Evolutionary conservation across 2,329 filamentous ascomycete genomes (phyloP).

Genomic region (Cordyceps cicadae): DNA sequence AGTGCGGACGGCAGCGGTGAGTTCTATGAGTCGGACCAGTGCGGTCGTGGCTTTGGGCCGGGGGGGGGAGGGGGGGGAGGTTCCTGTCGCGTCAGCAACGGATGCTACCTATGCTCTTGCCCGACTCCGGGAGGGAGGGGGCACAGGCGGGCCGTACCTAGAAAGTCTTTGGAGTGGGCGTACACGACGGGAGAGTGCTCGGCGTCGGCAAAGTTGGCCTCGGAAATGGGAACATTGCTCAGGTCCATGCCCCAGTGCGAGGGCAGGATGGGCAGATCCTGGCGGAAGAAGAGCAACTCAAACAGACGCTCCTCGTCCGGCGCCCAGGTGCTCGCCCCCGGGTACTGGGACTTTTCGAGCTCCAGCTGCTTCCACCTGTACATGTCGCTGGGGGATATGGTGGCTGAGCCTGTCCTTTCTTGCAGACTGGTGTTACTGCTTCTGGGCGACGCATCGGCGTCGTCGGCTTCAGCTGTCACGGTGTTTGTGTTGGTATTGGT

Average conservation of each 20-base stretch:
- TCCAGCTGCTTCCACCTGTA: conserved; percentile 31
- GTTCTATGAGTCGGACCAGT: conserved; percentile 31
- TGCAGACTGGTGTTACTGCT: not conserved
- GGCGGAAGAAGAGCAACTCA: conserved; percentile 33
- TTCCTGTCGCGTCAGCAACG: conserved; percentile 3
- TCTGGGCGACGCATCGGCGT: not conserved
- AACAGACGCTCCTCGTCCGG: conserved; percentile 39
- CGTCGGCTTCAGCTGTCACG: not conserved
- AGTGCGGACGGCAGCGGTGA: conserved; percentile 28
- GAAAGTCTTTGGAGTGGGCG: conserved; percentile 28
- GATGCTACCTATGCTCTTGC: not conserved
- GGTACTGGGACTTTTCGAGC: conserved; percentile 33
- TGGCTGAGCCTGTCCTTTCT: not conserved
- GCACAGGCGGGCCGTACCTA: conserved; percentile 20
- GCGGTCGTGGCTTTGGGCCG: conserved; percentile 29
- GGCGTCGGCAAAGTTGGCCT: conserved; percentile 27
- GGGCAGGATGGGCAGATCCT: conserved; percentile 33
- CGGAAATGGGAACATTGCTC: conserved; percentile 31
- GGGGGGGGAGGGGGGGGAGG: too few relatives aligned
- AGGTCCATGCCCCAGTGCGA: conserved; percentile 33
- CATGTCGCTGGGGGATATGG: conserved; percentile 23
- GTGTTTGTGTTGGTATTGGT: not conserved
- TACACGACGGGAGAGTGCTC: conserved; percentile 29
- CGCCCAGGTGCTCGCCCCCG: conserved; percentile 41
- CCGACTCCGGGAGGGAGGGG: not conserved